Evolutionary conservation across 345 rosid species (phyloP), one percentile per base, ranked within the genome.

Genomic region (Angophora floribunda): DNA sequence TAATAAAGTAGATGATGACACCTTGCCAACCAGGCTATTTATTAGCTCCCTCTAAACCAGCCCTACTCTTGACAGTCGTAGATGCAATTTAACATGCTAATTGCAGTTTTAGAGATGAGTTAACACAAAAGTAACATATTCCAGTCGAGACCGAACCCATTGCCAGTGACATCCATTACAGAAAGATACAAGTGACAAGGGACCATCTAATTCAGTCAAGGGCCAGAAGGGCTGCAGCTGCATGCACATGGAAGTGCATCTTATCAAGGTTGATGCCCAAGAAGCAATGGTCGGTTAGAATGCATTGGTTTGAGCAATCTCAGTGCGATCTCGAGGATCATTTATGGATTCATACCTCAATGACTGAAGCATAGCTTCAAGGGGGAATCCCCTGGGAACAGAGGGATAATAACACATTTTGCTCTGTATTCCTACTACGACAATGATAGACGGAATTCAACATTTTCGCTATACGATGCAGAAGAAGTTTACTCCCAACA

Each of bases 261-360:
- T 32, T 70, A 17, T 85, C 86, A 85, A 26, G 92, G 91, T 65
- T 89, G 93, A 86, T 93, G 95, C 65, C 95, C 96, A n/a, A 97
- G 96, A 86, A 96, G 98, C 17, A 96, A 96, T 30, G 98, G 98
- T 88, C 93, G 92, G 93, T 11, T 95, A 95, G 92, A 95, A 96
- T 59, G 95, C 96, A 91, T 92, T 98, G 59, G 93, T 94, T 82
- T 97, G 98, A 78, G 98, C 99, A 82, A 96, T 95, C 93, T 96
- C 93, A 2, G 96, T 97, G 52, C 94, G 92, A 87, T 97, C 98
- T 85, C 97, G 93, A 7, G 98, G 99, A 89, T 97, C 99, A 44
- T 96, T 93, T 97, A 93, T n/a, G 47, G 98, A 95, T 91, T 96
- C 98, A 52, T 98, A 99, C 91, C 99, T 92, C 85, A 97, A 86